These are phyloP conservation scores for Lepiota brunneoincarnata DNA, from an alignment of 768 basidiomycete species.

Conservation along the genomic window DNA sequence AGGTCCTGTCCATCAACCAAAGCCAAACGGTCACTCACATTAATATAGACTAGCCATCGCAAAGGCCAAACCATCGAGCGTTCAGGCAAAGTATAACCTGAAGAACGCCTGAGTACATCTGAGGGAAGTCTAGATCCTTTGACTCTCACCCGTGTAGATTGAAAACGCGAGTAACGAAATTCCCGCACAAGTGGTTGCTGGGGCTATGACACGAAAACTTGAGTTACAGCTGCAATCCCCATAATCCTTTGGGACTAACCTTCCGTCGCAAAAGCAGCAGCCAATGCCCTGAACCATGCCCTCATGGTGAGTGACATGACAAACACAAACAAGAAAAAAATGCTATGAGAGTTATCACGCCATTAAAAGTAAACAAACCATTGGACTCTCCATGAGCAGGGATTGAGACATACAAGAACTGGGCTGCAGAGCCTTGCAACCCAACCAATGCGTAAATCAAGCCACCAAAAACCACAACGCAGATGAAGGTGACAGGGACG, in stretches of 20 bases:
- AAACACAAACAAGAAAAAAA: constrained; percentile 57
- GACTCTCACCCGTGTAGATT: constrained; percentile 29
- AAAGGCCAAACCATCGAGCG: constrained; percentile 67
- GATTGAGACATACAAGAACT: constrained; percentile 11
- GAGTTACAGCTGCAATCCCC: too few species aligned
- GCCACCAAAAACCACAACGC: constrained; percentile 39
- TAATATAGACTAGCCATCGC: constrained; percentile 66
- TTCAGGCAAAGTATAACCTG: constrained; percentile 45
- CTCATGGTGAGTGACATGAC: constrained; percentile 65
- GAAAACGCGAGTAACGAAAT: constrained; percentile 29
- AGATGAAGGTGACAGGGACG: constrained; percentile 52
- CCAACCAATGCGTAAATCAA: constrained; percentile 63
- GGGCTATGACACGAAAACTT: constrained; percentile 30
- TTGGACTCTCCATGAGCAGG: neutral
- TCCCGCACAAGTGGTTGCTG: constrained; percentile 60
- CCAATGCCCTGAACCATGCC: constrained; percentile 71
- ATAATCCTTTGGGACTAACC: constrained; percentile 56
- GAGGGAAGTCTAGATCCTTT: too few species aligned
- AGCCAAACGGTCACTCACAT: constrained; percentile 33
- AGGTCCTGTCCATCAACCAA: neutral
- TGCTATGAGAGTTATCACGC: constrained; percentile 29
- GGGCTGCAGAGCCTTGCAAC: constrained; percentile 44
- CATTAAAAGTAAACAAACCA: neutral
- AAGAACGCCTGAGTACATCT: neutral
- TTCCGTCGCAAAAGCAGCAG: constrained; percentile 57